Percentiles rank a stretch among this genome's conserved stretches.
Evolutionary conservation across 2,329 filamentous ascomycete species (phyloP).

Genomic region (Neospermospora avenae): DNA sequence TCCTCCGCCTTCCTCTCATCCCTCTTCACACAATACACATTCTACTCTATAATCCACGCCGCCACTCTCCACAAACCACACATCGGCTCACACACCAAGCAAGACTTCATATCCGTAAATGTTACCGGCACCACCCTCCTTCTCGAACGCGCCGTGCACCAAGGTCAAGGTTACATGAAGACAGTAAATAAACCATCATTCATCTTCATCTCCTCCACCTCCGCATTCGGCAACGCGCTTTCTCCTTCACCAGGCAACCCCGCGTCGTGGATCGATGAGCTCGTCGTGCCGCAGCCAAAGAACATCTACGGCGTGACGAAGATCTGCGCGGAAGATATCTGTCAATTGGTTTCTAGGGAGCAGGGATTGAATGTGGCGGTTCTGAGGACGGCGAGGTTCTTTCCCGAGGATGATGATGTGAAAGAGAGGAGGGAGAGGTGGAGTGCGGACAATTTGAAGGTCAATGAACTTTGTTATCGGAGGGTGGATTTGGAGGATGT

Average conservation of each 20-base stretch:
- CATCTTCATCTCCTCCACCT: neutral
- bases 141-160: neutral
- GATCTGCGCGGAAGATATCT: neutral
- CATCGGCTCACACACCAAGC: neutral
- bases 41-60: neutral
- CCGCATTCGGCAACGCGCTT: neutral
- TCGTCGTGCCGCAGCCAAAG: neutral
- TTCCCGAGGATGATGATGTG: neutral
- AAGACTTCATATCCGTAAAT: neutral
- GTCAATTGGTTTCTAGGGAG: neutral
- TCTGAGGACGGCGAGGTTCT: neutral
- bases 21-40: neutral
- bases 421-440: neutral
- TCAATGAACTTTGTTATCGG: neutral
- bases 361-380: neutral
- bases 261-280: neutral
- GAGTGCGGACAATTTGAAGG: neutral
- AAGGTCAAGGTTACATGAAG: too few species aligned
- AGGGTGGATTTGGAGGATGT: neutral
- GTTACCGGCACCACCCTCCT: neutral
- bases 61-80: neutral
- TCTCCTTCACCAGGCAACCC: neutral
- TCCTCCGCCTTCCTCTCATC: neutral
- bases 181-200: neutral
- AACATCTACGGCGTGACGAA: slow-evolving; percentile 2